These are phyloP conservation scores for Claviceps lovelessii DNA, from an alignment of 2,329 filamentous ascomycete genomes.

Conservation along the genomic window DNA sequence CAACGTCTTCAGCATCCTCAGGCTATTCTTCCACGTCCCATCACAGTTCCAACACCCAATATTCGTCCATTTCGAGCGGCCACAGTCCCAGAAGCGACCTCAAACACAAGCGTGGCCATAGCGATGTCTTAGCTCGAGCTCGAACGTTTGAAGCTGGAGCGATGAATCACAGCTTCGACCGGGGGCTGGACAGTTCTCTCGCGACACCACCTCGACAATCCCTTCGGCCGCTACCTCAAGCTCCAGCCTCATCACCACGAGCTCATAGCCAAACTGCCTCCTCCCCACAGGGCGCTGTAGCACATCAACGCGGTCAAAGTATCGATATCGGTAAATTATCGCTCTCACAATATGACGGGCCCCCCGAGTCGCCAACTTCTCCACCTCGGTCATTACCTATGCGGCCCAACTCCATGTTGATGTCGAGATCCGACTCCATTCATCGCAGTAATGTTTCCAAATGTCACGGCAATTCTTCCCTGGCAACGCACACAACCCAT, in stretches of 20 bases:
- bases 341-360: slow-evolving; percentile 29
- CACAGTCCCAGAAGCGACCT: slow-evolving; percentile 28
- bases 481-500: slow-evolving; percentile 22
- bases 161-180: slow-evolving; percentile 26
- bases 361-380: slow-evolving; percentile 25
- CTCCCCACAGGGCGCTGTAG: slow-evolving; percentile 10
- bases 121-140: slow-evolving; percentile 49
- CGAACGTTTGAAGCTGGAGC: slow-evolving; percentile 30
- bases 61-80: slow-evolving; percentile 55
- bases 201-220: slow-evolving; percentile 62
- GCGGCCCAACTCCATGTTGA: slow-evolving; percentile 47
- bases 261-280: slow-evolving; percentile 20
- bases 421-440: slow-evolving; percentile 43
- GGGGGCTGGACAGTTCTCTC: slow-evolving; percentile 49
- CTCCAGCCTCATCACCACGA: slow-evolving; percentile 35
- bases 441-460: slow-evolving; percentile 20
- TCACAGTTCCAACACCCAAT: slow-evolving; percentile 43
- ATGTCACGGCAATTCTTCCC: slow-evolving; percentile 17
- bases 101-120: slow-evolving; percentile 58
- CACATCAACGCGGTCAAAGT: slow-evolving; percentile 48
- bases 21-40: slow-evolving; percentile 49
- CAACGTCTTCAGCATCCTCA: slow-evolving; percentile 56
- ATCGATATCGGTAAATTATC: slow-evolving; percentile 45
- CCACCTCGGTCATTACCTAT: slow-evolving; percentile 27
- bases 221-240: slow-evolving; percentile 57